Percentiles rank a stretch among this genome's conserved stretches.
These are phyloP conservation scores for Lachnellula suecica DNA, from an alignment of 2,329 filamentous ascomycete species.

Conservation along the genomic window DNA sequence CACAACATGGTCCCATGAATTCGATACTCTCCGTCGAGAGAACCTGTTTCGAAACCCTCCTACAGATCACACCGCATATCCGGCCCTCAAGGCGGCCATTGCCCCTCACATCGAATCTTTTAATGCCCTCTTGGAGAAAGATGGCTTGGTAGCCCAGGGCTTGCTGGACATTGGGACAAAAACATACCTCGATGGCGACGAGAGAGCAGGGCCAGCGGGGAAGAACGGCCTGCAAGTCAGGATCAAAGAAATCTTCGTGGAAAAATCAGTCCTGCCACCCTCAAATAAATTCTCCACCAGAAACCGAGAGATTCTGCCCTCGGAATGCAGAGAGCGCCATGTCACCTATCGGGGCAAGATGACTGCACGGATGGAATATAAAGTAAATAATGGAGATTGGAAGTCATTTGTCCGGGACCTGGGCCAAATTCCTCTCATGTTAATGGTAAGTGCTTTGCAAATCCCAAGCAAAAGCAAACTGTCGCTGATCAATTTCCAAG, in stretches of 20 bases:
- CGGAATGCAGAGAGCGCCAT: constrained; percentile 93
- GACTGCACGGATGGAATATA: constrained; percentile 79
- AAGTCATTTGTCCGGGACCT: constrained; percentile 81
- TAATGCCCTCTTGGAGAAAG: constrained; percentile 79
- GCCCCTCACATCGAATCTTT: constrained; percentile 93
- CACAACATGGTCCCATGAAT: constrained; percentile 81
- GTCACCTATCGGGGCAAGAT: constrained; percentile 87
- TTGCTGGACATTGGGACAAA: constrained; percentile 89
- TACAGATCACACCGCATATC: constrained; percentile 83
- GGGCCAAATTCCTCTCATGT: constrained; percentile 88
- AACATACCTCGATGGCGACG: constrained; percentile 80
- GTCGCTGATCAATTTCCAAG: constrained; percentile 39
- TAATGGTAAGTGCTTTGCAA: constrained; percentile 59
- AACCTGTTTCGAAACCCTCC: constrained; percentile 88
- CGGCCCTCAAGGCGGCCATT: constrained; percentile 80
- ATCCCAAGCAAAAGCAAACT: not conserved
- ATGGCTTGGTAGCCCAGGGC: constrained; percentile 72
- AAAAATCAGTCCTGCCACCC: constrained; percentile 76
- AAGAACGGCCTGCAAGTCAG: constrained; percentile 77
- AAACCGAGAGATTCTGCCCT: constrained; percentile 83
- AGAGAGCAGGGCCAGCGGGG: constrained; percentile 53
- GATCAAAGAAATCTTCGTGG: constrained; percentile 78
- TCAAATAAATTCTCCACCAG: constrained; percentile 78
- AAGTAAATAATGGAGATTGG: constrained; percentile 83
- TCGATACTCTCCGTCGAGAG: constrained; percentile 82